Base-by-base conservation (phyloP, 352 stramenopile species). In the Globisporangium alternatum region DNA sequence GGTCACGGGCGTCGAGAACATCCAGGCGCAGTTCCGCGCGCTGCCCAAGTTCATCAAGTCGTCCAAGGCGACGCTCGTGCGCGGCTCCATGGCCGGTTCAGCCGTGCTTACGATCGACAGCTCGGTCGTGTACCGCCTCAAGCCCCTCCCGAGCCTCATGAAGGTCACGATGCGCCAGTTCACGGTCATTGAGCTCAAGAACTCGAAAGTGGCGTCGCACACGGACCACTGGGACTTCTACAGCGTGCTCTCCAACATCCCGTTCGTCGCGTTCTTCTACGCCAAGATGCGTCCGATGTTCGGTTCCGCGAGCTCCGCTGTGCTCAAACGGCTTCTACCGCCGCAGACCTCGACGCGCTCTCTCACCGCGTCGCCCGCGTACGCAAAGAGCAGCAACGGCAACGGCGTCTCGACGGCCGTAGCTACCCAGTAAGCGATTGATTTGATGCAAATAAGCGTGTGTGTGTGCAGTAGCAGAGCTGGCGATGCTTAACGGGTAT, bases 161-260 rank as follows among this genome's bases (percentile, higher is more conserved):
- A 87, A 87, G 58, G 70, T 91, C 59, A 74, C 78, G 62, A 70
- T 95, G 57, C 81, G 86, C 43, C 78, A 91, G 44, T 95, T 95
- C 67, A 90, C 80, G 31, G 81, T 95, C 43, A 81, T 93, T 15
- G 83, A 95, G 74, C 82, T 95, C 51, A 85, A 89, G 68, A 89
- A 91, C 60, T 79, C 79, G 62, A 85, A 86, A 62, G 83, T 95
- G 62, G 78, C 82, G 19, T 83, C 72, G 37, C 86, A 95, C 73
- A 95, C 86, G 67, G 86, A 95, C 68, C 86, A 95, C 69, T 95
- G 74, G 61, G 84, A 93, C 65, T 88, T 95, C 33, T 90, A 88
- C 66, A 91, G 83, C 62, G 86, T 95, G 64, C 64, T 95, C 43
- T 68, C 80, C 31, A 93, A 91, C 69, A 70, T 95, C 21, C 86